Evolutionary conservation across 805 yeast genomes (phyloP).

Genomic region (Maudiozyma saulgeensis): DNA sequence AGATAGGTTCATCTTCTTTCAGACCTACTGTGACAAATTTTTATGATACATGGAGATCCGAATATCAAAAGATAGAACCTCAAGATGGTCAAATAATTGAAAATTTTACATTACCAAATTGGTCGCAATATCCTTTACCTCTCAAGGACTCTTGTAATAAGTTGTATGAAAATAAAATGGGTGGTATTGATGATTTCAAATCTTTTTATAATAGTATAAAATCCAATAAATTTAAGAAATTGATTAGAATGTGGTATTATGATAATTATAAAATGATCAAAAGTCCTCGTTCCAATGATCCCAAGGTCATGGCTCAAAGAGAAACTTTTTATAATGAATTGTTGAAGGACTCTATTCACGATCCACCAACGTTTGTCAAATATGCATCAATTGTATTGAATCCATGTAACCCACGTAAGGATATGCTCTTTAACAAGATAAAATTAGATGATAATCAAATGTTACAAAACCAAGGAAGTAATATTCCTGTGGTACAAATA

Average conservation of each 20-base stretch:
- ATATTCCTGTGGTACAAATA: slow-evolving; percentile 9
- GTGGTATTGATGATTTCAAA: slow-evolving; percentile 17
- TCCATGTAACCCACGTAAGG: slow-evolving; percentile 11
- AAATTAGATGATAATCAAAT: background rate
- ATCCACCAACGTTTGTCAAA: slow-evolving; percentile 13
- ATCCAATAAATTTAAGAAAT: slow-evolving; percentile 9
- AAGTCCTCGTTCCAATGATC: background rate
- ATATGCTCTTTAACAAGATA: slow-evolving; percentile 8
- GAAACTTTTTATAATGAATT: slow-evolving; percentile 17
- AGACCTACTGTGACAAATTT: slow-evolving; percentile 9
- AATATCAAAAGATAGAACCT: slow-evolving; percentile 6
- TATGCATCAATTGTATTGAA: slow-evolving; percentile 20
- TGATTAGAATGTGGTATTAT: slow-evolving; percentile 23
- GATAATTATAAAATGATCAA: slow-evolving; percentile 17
- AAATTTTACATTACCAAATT: slow-evolving; percentile 22
- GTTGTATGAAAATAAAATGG: slow-evolving; percentile 16
- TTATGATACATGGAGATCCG: slow-evolving; percentile 18
- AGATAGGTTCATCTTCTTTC: background rate
- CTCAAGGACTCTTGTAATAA: slow-evolving; percentile 12
- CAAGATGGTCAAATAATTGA: slow-evolving; percentile 11
- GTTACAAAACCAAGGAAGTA: background rate
- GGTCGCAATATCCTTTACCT: slow-evolving; percentile 17
- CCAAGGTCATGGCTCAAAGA: background rate
- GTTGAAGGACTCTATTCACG: slow-evolving; percentile 14
- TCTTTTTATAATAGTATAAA: slow-evolving; percentile 13